A percentile compares a stretch with the other conserved stretches of the same genome.
Conservation (phyloP, 768 basidiomycete genomes). For the Suillus bovinus region DNA sequence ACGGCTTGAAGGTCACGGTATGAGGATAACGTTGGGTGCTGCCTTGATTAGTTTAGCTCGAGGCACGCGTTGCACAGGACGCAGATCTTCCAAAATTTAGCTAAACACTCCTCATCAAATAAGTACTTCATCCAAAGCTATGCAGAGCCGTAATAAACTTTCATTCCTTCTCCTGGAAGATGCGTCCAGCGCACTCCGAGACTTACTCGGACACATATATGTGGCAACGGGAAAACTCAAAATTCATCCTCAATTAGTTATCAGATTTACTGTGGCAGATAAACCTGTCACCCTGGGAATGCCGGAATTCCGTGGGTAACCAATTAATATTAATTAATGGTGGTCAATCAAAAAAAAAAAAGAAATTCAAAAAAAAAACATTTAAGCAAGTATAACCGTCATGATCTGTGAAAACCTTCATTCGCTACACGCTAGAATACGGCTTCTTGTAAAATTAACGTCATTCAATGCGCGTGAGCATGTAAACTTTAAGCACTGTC, state of each 20-base stretch:
- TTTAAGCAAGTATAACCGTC: background rate
- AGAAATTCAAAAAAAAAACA: background rate
- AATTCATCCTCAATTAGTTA: constrained; percentile 1
- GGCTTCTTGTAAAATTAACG: background rate
- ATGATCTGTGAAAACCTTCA: background rate
- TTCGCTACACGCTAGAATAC: too few relatives aligned
- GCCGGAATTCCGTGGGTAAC: constrained; percentile 8
- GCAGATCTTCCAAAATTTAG: constrained; percentile 16
- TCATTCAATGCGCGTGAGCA: background rate
- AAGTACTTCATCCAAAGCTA: background rate
- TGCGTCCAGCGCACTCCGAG: background rate
- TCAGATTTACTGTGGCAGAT: constrained; percentile 6
- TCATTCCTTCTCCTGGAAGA: background rate
- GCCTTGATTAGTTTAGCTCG: constrained; percentile 13
- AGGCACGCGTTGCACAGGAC: constrained; percentile 7
- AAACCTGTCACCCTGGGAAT: constrained; percentile 11
- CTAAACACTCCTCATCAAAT: constrained; percentile 2
- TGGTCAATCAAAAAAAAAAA: background rate
- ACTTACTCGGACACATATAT: background rate
- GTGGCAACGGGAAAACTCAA: background rate
- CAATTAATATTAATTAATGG: background rate
- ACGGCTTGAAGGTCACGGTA: constrained; percentile 2
- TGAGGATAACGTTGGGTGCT: constrained; percentile 10
- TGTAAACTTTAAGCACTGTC: too few relatives aligned
- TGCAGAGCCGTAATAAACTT: background rate